Evolutionary conservation across 2,329 filamentous ascomycete genomes (phyloP), one percentile per base, ranked within the genome.

Genomic region (Microdochium nivale): DNA sequence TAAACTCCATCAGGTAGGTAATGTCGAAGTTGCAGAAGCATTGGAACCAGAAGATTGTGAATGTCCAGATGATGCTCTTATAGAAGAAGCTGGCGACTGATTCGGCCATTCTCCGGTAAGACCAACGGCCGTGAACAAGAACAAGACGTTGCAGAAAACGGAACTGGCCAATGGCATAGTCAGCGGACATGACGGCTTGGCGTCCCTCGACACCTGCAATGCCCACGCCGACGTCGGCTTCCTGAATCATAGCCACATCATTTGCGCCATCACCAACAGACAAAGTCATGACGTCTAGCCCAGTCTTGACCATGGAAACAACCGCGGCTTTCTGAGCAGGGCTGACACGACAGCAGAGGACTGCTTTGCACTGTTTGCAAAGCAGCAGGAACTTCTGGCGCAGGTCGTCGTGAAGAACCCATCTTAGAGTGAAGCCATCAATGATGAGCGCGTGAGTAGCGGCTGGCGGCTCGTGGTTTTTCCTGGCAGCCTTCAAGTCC

Each of bases 41-140:
- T 66, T 95, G 90, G 70, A 88, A 99, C 92, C 92, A 97, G 78
- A 97, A 96, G 53, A 99, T 87, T 44, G 87, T 81, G 65, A 96
- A 92, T 1, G 90, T 94, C 94, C 94, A 99, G 50, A 97, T 87
- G 70, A 99, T 87, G 74, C 97, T 99, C 86, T 99, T 99, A 82
- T 97, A 99, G 77, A 99, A 99, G 78, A 99, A 99, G 69, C 99
- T 99, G 67, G 90, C 90, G 62, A 95, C 96, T 47, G 86, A 88
- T 73, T 99, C 94, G 27, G 87, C 90, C 67, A 99, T 74, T 60
- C 94, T 84, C 50, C 92, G 83, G 72, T 99, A 99, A n/a, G 90
- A 96, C 89, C 91, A 96, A 53, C 91, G 83, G 53, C 91, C 91
- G 65, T 96, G 91, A 3, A 96, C 90, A 21, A 96, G 79, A 27